These are phyloP conservation scores for Protomyces inouyei DNA, from an alignment of 1,139 yeast species.

Conservation along the genomic window DNA sequence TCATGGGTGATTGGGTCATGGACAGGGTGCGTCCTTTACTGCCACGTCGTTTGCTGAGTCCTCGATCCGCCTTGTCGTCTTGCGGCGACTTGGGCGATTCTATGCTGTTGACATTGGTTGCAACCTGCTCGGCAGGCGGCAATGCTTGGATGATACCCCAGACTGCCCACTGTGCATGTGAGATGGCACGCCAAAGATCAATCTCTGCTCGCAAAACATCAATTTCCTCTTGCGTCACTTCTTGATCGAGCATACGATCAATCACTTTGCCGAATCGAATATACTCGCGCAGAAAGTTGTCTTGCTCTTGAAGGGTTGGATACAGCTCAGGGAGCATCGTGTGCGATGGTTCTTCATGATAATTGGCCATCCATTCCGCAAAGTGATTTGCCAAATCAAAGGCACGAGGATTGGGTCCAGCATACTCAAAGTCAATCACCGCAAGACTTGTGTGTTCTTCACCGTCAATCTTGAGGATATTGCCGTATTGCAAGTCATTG, in stretches of 20 bases:
- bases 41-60: neutral
- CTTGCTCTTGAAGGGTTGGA: constrained; percentile 64
- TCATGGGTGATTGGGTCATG: neutral
- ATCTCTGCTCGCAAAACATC: constrained; percentile 59
- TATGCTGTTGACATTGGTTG: neutral
- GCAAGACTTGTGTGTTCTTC: constrained; percentile 70
- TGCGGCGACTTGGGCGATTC: constrained; percentile 6
- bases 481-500: constrained; percentile 95
- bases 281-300: constrained; percentile 46
- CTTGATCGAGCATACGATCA: constrained; percentile 35
- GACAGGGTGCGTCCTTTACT: neutral
- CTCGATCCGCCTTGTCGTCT: neutral
- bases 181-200: constrained; percentile 74
- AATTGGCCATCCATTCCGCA: constrained; percentile 95
- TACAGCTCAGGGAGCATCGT: constrained; percentile 53
- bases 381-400: constrained; percentile 85
- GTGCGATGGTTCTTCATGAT: constrained; percentile 65
- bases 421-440: constrained; percentile 93
- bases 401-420: constrained; percentile 90
- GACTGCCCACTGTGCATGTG: constrained; percentile 73
- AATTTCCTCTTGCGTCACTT: constrained; percentile 51
- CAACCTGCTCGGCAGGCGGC: neutral
- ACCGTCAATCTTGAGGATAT: constrained; percentile 49
- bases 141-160: constrained; percentile 80
- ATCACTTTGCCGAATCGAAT: constrained; percentile 9